Conservation (phyloP, 352 stramenopile species). For the Discostella stelligera region DNA sequence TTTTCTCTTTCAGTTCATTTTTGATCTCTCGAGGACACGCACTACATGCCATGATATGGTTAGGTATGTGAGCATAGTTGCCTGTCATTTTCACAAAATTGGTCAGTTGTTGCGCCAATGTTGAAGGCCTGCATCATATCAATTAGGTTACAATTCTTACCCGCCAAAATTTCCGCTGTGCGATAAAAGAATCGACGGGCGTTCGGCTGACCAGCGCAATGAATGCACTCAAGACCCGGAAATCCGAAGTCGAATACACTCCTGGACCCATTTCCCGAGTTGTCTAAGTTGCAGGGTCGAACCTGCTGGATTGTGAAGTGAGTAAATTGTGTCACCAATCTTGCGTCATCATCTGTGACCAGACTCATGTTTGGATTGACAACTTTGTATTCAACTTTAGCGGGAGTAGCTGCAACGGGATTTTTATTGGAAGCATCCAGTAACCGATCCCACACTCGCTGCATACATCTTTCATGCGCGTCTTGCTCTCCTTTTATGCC, state of each 20-base stretch:
- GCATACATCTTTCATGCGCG: conserved; percentile 24
- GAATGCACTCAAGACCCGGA: conserved; percentile 43
- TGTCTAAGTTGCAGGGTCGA: conserved; percentile 34
- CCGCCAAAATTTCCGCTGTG: conserved; percentile 40
- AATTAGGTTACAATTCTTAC: conserved; percentile 5
- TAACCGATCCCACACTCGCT: conserved; percentile 32
- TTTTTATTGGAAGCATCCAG: conserved; percentile 19
- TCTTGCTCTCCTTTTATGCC: neutral
- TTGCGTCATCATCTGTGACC: conserved; percentile 18
- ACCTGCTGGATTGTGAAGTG: conserved; percentile 45
- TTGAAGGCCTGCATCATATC: neutral
- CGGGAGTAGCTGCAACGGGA: neutral
- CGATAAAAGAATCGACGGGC: conserved; percentile 48
- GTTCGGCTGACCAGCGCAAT: conserved; percentile 32
- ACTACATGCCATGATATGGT: conserved; percentile 39
- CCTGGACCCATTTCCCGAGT: conserved; percentile 31
- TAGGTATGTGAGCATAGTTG: conserved; percentile 52
- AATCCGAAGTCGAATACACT: conserved; percentile 40
- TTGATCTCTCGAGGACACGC: conserved; percentile 32
- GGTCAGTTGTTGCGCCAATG: neutral
- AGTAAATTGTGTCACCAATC: conserved; percentile 41
- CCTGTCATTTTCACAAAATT: conserved; percentile 1
- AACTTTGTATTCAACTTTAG: conserved; percentile 13
- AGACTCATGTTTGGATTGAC: conserved; percentile 27
- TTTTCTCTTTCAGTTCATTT: conserved; percentile 24